Conservation (phyloP, 768 basidiomycete species). For the Trametes gibbosa region DNA sequence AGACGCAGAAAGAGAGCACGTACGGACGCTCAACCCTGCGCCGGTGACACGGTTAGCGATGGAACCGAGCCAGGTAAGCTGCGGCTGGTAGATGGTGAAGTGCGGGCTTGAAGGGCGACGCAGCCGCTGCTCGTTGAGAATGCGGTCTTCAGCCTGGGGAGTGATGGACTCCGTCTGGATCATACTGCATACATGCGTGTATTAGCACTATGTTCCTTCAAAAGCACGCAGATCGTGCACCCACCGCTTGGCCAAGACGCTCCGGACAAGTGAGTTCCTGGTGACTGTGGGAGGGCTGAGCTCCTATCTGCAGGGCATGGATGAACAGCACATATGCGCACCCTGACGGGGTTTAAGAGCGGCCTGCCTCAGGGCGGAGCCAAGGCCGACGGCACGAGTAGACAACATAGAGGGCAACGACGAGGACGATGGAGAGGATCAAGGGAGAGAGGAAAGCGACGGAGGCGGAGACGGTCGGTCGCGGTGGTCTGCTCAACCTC, state of each 20-base stretch:
- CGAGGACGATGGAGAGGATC: too few relatives aligned
- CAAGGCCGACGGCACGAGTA: too few relatives aligned
- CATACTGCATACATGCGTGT: constrained; percentile 28
- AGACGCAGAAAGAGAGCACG: constrained; percentile 30
- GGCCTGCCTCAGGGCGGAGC: too few relatives aligned
- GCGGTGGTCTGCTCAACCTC: too few relatives aligned
- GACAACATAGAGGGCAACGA: too few relatives aligned
- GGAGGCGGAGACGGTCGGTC: too few relatives aligned
- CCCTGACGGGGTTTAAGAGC: constrained; percentile 7
- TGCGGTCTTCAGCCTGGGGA: constrained; percentile 52
- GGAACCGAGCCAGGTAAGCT: constrained; percentile 87
- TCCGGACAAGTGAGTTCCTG: constrained; percentile 17
- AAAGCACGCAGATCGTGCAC: neutral
- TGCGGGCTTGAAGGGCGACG: constrained; percentile 91
- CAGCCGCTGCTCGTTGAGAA: constrained; percentile 86
- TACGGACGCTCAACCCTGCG: constrained; percentile 71
- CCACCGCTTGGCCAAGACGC: constrained; percentile 24
- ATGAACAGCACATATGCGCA: constrained; percentile 20
- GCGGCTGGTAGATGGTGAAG: constrained; percentile 94
- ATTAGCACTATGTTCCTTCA: neutral
- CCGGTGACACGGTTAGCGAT: constrained; percentile 90
- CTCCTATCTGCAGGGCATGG: neutral
- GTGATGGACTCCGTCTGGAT: constrained; percentile 67
- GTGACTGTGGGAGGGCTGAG: constrained; percentile 17
- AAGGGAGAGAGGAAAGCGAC: too few relatives aligned